These are phyloP conservation scores for Xylaria scruposa DNA, from an alignment of 495 filamentous ascomycete genomes.

Conservation along the genomic window DNA sequence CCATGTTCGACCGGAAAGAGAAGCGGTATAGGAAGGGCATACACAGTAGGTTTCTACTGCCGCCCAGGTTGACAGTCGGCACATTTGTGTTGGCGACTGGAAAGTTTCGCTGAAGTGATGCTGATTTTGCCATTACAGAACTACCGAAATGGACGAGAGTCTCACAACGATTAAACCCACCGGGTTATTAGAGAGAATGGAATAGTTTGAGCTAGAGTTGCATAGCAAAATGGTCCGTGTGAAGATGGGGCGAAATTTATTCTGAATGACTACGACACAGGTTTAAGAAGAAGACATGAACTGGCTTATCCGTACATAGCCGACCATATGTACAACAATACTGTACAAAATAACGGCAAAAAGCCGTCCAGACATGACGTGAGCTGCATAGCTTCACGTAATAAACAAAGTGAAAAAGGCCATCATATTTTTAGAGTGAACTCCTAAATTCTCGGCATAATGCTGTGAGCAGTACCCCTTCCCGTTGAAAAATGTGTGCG, in stretches of 20 bases:
- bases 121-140: constrained; percentile 58
- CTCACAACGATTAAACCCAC: constrained; percentile 89
- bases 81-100: not conserved
- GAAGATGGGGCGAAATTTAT: not conserved
- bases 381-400: constrained; percentile 14
- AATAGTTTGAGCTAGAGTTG: not conserved
- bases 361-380: constrained; percentile 1
- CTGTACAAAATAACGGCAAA: constrained; percentile 24
- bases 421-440: not conserved
- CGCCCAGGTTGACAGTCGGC: not conserved
- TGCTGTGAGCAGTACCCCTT: not conserved
- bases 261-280: constrained; percentile 7
- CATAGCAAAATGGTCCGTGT: not conserved
- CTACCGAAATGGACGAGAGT: constrained; percentile 96
- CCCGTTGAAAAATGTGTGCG: not conserved
- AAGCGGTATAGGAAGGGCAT: constrained; percentile 95
- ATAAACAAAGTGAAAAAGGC: not conserved
- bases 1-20: constrained; percentile 94
- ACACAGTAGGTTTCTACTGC: constrained; percentile 74
- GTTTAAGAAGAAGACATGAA: not conserved
- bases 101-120: constrained; percentile 27
- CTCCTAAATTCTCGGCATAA: not conserved
- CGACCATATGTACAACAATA: constrained; percentile 25
- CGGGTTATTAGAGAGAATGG: constrained; percentile 73
- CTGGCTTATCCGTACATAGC: constrained; percentile 2